A percentile compares a stretch with the other conserved stretches of the same genome.
These are phyloP conservation scores for Babesia gibsoni DNA, from an alignment of 169 alveolate genomes.

Conservation along the genomic window DNA sequence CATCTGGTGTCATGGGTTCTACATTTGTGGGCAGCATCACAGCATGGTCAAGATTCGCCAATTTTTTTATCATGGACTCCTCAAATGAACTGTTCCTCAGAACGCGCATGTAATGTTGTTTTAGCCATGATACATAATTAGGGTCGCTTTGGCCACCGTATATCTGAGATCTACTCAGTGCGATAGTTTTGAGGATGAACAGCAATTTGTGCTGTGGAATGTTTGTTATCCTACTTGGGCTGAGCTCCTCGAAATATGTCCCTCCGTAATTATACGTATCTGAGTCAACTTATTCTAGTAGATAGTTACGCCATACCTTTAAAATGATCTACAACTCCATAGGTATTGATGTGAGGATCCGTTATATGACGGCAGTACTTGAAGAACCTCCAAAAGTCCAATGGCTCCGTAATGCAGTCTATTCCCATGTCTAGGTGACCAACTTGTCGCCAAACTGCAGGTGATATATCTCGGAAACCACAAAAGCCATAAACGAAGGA, in stretches of 20 bases:
- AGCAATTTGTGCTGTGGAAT: conserved; percentile 79
- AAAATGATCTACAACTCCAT: conserved; percentile 55
- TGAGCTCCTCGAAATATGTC: conserved; percentile 72
- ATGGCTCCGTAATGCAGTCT: conserved; percentile 57
- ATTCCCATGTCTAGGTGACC: conserved; percentile 70
- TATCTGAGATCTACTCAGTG: conserved; percentile 53
- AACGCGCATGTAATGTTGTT: conserved; percentile 49
- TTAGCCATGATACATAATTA: conserved; percentile 43
- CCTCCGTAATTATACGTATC: conserved; percentile 65
- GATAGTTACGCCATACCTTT: conserved; percentile 14
- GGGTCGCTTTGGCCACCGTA: conserved; percentile 17
- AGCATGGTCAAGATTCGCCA: conserved; percentile 36
- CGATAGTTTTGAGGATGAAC: conserved; percentile 64
- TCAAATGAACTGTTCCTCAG: conserved; percentile 34
- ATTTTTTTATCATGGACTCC: conserved; percentile 1
- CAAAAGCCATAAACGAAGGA: too few relatives aligned
- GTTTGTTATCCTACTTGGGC: conserved; percentile 79
- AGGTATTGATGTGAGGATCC: conserved; percentile 44
- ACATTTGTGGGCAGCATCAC: conserved; percentile 6
- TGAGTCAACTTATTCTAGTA: conserved; percentile 8
- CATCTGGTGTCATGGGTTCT: neutral
- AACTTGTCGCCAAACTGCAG: conserved; percentile 73
- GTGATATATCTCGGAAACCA: too few relatives aligned
- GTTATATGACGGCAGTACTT: conserved; percentile 63
- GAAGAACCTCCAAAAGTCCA: conserved; percentile 69